Conservation (phyloP, 768 basidiomycete genomes). For the Kockovaella imperatae region DNA sequence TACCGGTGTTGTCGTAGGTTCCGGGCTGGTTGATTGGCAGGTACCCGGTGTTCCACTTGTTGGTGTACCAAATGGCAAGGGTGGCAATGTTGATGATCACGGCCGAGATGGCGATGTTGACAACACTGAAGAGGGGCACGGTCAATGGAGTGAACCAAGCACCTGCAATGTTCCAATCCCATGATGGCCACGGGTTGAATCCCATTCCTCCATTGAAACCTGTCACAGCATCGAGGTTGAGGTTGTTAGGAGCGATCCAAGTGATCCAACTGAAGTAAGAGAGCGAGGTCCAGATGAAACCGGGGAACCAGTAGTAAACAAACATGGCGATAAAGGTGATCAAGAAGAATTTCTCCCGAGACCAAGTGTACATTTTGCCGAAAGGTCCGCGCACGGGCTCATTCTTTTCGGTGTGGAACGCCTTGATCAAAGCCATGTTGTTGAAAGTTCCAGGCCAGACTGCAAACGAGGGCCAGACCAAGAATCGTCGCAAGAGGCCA, state of each 20-base stretch:
- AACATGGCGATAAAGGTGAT: constrained; percentile 59
- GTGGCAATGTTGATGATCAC: constrained; percentile 10
- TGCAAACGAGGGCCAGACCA: constrained; percentile 52
- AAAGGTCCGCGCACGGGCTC: constrained; percentile 93
- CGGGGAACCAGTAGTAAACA: constrained; percentile 62
- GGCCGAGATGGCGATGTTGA: constrained; percentile 48
- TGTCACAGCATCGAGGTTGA: constrained; percentile 37
- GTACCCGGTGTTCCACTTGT: constrained; percentile 37
- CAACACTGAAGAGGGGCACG: constrained; percentile 46
- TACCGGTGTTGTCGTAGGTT: constrained; percentile 49
- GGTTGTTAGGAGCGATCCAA: constrained; percentile 48
- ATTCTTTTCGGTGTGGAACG: constrained; percentile 64
- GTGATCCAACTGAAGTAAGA: constrained; percentile 41
- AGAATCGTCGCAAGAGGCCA: constrained; percentile 74
- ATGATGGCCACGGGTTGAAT: constrained; percentile 43
- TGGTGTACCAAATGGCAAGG: constrained; percentile 15
- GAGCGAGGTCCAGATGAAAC: constrained; percentile 17
- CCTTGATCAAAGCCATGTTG: background rate
- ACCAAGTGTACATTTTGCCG: constrained; percentile 49
- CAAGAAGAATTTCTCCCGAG: constrained; percentile 56
- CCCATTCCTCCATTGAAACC: constrained; percentile 43
- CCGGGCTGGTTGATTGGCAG: constrained; percentile 44
- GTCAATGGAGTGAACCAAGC: constrained; percentile 35
- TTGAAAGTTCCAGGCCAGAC: background rate
- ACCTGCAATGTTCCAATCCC: constrained; percentile 46